Evolutionary conservation across 306 rosid species (phyloP).

Genomic region (Vigna angularis): DNA sequence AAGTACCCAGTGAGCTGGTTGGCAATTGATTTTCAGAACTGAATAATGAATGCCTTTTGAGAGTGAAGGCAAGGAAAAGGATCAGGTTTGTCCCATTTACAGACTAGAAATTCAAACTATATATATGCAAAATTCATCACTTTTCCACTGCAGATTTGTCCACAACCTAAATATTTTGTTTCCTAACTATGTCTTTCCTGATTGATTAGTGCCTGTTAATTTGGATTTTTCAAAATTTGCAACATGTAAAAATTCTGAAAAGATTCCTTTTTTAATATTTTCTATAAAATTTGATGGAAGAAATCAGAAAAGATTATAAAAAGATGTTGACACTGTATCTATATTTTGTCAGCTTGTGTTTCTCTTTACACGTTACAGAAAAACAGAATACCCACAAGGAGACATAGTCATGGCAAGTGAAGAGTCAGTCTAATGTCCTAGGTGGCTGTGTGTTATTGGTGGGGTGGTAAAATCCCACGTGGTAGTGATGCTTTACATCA

Average conservation of each 20-base stretch:
- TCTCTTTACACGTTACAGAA: background rate
- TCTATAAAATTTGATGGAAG: too few relatives aligned
- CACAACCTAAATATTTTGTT: background rate
- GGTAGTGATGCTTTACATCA: conserved; percentile 49
- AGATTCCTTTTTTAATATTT: too few relatives aligned
- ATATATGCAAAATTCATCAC: background rate
- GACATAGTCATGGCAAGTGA: conserved; percentile 40
- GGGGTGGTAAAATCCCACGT: conserved; percentile 62
- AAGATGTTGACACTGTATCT: background rate
- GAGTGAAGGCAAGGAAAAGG: background rate
- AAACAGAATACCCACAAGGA: conserved; percentile 2
- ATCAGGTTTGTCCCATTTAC: conserved; percentile 24
- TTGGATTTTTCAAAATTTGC: background rate
- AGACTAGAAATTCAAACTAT: conserved; percentile 7
- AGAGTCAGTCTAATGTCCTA: background rate
- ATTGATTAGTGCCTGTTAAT: background rate
- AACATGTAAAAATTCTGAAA: too few relatives aligned
- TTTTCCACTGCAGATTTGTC: background rate
- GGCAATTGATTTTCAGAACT: background rate
- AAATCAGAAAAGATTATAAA: too few relatives aligned
- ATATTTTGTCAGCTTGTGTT: background rate
- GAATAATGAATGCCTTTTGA: background rate
- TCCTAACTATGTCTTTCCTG: background rate
- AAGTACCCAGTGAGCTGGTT: conserved; percentile 23
- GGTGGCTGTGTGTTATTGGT: conserved; percentile 43